Evolutionary conservation across 139 green algal genomes (phyloP).

Genomic region (Ettlia oleoabundans): DNA sequence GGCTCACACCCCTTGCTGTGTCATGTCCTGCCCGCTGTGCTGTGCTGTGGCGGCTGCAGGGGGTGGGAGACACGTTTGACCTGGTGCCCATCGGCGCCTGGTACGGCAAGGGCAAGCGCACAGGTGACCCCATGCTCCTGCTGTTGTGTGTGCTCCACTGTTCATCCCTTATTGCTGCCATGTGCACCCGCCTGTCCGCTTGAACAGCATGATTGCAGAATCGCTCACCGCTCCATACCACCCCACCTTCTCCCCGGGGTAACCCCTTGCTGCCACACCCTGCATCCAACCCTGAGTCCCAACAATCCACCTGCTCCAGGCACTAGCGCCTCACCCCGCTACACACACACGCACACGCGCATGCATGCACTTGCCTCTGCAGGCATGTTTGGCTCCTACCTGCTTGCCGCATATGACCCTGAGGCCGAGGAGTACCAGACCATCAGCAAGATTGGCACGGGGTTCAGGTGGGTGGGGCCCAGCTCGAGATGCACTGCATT

Average conservation of each 20-base stretch:
- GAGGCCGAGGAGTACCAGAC: conserved; percentile 89
- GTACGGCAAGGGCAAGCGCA: conserved; percentile 88
- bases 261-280: no score
- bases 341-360: no score
- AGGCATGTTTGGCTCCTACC: conserved; percentile 92
- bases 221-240: no score
- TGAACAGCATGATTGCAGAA: no score
- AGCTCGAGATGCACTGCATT: background rate
- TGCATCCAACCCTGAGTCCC: no score
- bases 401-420: conserved; percentile 92
- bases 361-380: no score
- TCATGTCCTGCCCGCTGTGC: background rate
- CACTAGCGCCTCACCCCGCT: no score
- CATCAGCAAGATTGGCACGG: conserved; percentile 97
- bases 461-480: conserved; percentile 68
- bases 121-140: conserved; percentile 42
- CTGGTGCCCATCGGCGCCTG: conserved; percentile 91
- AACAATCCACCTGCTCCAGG: no score
- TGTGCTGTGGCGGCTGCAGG: background rate
- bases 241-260: no score
- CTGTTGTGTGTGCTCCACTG: no score
- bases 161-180: no score
- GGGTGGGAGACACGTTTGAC: conserved; percentile 95
- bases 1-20: background rate
- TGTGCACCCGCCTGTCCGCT: no score